These are phyloP conservation scores for Podospora conica DNA, from an alignment of 495 filamentous ascomycete genomes.

Conservation along the genomic window DNA sequence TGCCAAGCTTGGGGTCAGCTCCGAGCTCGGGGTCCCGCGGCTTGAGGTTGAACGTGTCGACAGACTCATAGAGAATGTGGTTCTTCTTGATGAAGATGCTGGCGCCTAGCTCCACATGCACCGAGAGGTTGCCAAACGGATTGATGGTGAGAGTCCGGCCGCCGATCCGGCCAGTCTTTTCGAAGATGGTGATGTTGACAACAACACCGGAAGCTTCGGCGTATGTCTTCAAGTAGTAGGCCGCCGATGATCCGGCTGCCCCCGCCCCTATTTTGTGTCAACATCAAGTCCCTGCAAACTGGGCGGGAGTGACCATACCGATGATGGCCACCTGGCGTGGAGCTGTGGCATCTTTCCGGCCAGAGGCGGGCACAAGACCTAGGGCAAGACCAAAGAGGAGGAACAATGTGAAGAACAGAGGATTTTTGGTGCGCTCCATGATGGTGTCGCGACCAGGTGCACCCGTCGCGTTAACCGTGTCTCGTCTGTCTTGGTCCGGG, in stretches of 20 bases:
- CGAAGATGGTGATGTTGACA: conserved; percentile 82
- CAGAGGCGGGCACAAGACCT: neutral
- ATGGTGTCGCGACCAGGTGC: neutral
- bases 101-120: conserved; percentile 82
- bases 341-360: neutral
- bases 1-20: conserved; percentile 52
- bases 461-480: neutral
- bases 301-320: conserved; percentile 25
- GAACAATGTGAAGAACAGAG: neutral
- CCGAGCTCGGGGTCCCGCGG: conserved; percentile 28
- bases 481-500: neutral
- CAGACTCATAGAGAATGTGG: conserved; percentile 68
- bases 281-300: neutral
- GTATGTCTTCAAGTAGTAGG: conserved; percentile 72
- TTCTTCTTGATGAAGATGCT: conserved; percentile 91
- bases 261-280: conserved; percentile 63
- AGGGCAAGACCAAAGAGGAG: neutral
- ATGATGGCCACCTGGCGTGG: conserved; percentile 41
- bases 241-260: conserved; percentile 78
- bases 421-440: neutral
- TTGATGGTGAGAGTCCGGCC: conserved; percentile 87
- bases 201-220: conserved; percentile 46
- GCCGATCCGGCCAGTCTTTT: conserved; percentile 71
- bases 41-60: conserved; percentile 62
- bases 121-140: conserved; percentile 59